A percentile compares a stretch with the other conserved stretches of the same genome.
Conservation (phyloP, 108 stramenopile species). For the Cyclotella choctawhatcheeana region DNA sequence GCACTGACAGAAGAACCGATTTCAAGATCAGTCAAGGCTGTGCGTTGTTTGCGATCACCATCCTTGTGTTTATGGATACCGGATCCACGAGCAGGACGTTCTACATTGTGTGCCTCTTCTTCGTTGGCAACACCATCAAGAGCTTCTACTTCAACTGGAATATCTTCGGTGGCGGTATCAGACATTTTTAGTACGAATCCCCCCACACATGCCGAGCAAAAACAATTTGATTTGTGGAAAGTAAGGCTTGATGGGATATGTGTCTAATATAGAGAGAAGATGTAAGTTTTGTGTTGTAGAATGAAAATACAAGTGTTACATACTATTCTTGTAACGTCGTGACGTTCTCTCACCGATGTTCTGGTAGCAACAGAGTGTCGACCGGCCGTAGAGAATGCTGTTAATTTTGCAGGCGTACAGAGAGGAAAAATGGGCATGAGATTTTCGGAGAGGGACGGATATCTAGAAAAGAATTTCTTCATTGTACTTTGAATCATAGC, state of each 20-base stretch:
- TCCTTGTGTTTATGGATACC: constrained; percentile 77
- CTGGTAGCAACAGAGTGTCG: constrained; percentile 7
- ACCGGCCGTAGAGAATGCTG: constrained; percentile 46
- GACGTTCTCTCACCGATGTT: constrained; percentile 10
- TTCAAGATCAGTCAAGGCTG: constrained; percentile 75
- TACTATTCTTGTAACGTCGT: too few relatives aligned
- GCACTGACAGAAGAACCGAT: constrained; percentile 85
- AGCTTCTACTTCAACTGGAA: constrained; percentile 77
- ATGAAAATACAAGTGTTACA: too few relatives aligned
- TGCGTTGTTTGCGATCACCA: constrained; percentile 56
- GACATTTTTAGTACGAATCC: constrained; percentile 59
- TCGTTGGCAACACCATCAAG: constrained; percentile 78
- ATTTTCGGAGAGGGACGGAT: too few relatives aligned
- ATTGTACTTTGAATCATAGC: too few relatives aligned
- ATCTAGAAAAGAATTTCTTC: too few relatives aligned
- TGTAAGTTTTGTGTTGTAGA: too few relatives aligned
- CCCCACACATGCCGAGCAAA: constrained; percentile 30
- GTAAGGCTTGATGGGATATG: constrained; percentile 24
- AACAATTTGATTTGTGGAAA: constrained; percentile 19
- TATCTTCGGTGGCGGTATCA: constrained; percentile 50
- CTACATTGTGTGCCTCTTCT: constrained; percentile 87
- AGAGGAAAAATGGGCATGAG: neutral
- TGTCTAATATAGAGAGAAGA: constrained; percentile 25
- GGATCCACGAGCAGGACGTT: constrained; percentile 76
- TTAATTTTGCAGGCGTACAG: neutral